Evolutionary conservation across 2,329 filamentous ascomycete species (phyloP), one percentile per base, ranked within the genome.

Genomic region (Pseudogymnoascus sp.): DNA sequence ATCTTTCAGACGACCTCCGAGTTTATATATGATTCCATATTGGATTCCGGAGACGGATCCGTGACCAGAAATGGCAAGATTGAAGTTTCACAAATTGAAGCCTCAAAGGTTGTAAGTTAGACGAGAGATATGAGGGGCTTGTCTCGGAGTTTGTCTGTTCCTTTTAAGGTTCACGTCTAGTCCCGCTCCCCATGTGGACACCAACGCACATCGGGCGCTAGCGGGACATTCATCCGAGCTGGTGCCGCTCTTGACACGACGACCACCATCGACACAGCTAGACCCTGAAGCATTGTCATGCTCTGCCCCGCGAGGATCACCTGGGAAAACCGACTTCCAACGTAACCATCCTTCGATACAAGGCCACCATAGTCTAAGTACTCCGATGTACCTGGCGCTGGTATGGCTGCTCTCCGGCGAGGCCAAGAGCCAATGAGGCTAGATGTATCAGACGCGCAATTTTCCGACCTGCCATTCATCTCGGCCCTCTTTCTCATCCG

Each of bases 401-500:
- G 28, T 33, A 73, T 73, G 71, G 68, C 71, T 38, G 66, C 70
- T 59, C 64, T 66, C 58, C 66, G 68, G 69, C 63, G 71, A 71
- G 71, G 69, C 65, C 71, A 72, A 66, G 65, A 60, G 67, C 70
- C 71, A 25, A 62, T 73, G 42, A 72, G 67, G 58, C 62, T 72
- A 62, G 67, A 72, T 58, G 64, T 72, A n/a, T 62, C 69, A 16
- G 66, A 60, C 36, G 61, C 62, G 49, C 49, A 55, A 55, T 55
- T 55, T 6, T 61, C 60, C 16, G 82, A 84, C 66, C 75, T 82
- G 8, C 84, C 84, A 58, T 81, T 82, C 61, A 84, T 93, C 71
- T 87, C 88, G 39, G 91, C 91, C 33, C 82, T 95, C 36, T 96
- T 96, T 75, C 82, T 96, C 66, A 93, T 96, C 75, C 86, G 90